A percentile compares a stretch with the other conserved stretches of the same genome.
phyloP scores from a whole-genome alignment of 2,329 filamentous ascomycete species.

The Atkinsonella texensis region DNA sequence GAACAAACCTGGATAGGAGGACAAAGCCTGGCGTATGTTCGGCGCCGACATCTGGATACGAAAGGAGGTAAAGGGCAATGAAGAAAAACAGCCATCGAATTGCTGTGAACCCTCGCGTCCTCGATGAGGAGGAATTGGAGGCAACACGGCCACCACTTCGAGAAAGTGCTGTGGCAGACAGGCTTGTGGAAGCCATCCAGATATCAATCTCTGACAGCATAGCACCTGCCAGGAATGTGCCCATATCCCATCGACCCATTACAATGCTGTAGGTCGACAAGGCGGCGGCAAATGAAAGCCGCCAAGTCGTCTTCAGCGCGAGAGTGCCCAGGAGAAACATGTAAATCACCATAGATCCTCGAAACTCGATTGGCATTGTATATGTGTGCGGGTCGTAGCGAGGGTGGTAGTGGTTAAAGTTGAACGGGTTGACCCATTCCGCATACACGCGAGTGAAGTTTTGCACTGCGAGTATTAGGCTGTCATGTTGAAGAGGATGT shows the following conservation, averaged over 20 bases:
- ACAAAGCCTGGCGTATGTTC: conserved; percentile 27
- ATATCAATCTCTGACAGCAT: conserved; percentile 26
- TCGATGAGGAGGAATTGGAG: not conserved
- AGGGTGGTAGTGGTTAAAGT: conserved; percentile 25
- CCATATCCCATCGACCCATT: conserved; percentile 28
- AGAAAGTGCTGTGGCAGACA: not conserved
- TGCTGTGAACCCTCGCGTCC: not conserved
- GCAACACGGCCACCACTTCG: not conserved
- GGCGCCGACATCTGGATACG: conserved; percentile 26
- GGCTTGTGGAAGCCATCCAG: not conserved
- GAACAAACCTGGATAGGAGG: conserved; percentile 20
- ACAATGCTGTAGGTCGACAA: conserved; percentile 22
- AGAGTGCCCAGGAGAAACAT: conserved; percentile 27
- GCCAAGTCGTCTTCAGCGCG: conserved; percentile 22
- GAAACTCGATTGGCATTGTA: conserved; percentile 30
- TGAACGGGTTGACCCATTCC: conserved; percentile 30
- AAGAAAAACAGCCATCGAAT: conserved; percentile 18
- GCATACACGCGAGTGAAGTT: conserved; percentile 26
- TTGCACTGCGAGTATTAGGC: conserved; percentile 24
- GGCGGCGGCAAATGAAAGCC: conserved; percentile 16
- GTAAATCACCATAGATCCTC: conserved; percentile 29
- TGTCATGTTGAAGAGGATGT: conserved; percentile 26
- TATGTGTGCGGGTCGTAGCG: conserved; percentile 30
- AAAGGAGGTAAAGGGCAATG: conserved; percentile 25
- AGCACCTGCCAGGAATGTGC: conserved; percentile 25